phyloP scores from a whole-genome alignment of 768 basidiomycete genomes.

The Lepiota brunneoincarnata region DNA sequence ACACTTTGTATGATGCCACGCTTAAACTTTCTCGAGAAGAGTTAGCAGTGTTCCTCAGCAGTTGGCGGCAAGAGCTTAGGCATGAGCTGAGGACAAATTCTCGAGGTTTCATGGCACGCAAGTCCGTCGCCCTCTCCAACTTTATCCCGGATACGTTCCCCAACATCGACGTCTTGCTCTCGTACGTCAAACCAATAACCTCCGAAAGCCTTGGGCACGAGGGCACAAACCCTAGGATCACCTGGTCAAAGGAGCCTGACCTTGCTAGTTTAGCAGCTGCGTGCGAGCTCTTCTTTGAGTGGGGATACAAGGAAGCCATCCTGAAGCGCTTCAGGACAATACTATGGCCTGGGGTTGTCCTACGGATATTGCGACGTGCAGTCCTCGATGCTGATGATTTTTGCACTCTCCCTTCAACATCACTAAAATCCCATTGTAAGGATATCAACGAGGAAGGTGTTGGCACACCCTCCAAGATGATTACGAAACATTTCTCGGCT shows the following conservation, averaged over 20 bases:
- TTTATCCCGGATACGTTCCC: conserved; percentile 69
- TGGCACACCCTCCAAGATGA: conserved; percentile 55
- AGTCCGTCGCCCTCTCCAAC: conserved; percentile 62
- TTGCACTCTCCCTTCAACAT: conserved; percentile 31
- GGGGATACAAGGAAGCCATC: conserved; percentile 83
- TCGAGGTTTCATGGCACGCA: conserved; percentile 58
- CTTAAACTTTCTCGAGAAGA: conserved; percentile 39
- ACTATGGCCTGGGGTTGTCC: conserved; percentile 73
- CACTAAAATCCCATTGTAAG: conserved; percentile 28
- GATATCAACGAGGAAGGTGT: conserved; percentile 21
- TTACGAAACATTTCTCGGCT: conserved; percentile 53
- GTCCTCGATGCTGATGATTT: conserved; percentile 46
- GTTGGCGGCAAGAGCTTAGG: conserved; percentile 62
- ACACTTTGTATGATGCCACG: conserved; percentile 62
- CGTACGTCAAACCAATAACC: conserved; percentile 78
- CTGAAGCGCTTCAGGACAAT: conserved; percentile 82
- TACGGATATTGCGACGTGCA: conserved; percentile 68
- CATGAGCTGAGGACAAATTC: conserved; percentile 71
- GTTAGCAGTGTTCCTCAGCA: conserved; percentile 51
- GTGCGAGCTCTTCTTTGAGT: conserved; percentile 90
- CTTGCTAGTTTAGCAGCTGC: conserved; percentile 68
- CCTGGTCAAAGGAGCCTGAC: conserved; percentile 61
- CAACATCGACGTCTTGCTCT: conserved; percentile 66
- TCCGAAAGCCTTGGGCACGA: conserved; percentile 55
- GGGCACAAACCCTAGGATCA: conserved; percentile 32